Evolutionary conservation across 2,329 filamentous ascomycete species (phyloP), one percentile per base, ranked within the genome.

Genomic region (Neofusicoccum ribis): DNA sequence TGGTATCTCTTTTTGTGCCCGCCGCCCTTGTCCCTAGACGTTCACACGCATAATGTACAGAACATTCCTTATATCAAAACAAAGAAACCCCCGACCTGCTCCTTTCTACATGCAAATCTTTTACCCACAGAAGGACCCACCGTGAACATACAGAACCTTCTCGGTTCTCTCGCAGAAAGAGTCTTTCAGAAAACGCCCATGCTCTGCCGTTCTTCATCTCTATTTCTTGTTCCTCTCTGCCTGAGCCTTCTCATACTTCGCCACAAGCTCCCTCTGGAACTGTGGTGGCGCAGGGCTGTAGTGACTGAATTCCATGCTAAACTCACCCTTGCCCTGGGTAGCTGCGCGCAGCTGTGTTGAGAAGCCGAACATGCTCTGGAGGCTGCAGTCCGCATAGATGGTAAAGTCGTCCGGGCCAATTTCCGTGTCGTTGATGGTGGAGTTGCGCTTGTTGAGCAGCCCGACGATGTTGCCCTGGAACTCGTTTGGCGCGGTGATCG

Each of bases 361-460:
- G 82, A 99, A 98, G 68, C 95, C 95, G 77, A 99, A 99, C 95
- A 99, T 99, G 77, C 90, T 88, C 78, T 98, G 97, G 77, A 99
- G 80, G 77, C 90, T 93, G 83, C 93, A 97, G 81, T 98, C 95
- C 31, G 93, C 93, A 64, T 89, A 88, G 66, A 98, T 86, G 5
- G 92, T 96, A 74, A 99, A 98, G 74, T 99, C 95, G 74, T 99
- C 95, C 15, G 89, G 84, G 39, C 93, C 93, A 71, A 95, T 93
- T 75, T 99, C 95, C 5, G 93, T 97, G 74, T 99, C 95, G 76
- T 93, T 91, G 73, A 99, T 98, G 59, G 92, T 91, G 41, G 94
- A 93, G 74, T 93, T 95, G 69, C 95, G 89, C 88, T 99, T 99
- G 84, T 98, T 99, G 82, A 99, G 85, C 58, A 99, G 82, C 73